These are phyloP conservation scores for Nitzschia inconspicua DNA, from an alignment of 108 stramenopile genomes.

Conservation along the genomic window DNA sequence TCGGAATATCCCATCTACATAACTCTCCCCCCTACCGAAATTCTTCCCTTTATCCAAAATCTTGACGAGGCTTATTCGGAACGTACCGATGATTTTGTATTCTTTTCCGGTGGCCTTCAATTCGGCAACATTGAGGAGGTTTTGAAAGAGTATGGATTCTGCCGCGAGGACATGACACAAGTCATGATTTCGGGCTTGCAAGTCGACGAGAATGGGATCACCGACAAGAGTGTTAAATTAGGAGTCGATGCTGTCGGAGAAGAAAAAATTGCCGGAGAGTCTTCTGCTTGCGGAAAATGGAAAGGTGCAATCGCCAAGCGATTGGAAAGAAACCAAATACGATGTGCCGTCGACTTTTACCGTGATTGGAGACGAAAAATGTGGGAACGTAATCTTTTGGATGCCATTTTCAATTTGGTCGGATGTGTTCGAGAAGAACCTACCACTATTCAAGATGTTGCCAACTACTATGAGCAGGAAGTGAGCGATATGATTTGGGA, in stretches of 20 bases:
- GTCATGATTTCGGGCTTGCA: constrained; percentile 59
- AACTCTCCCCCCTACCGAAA: constrained; percentile 57
- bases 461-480: constrained; percentile 73
- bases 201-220: constrained; percentile 30
- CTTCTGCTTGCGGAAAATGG: constrained; percentile 81
- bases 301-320: constrained; percentile 65
- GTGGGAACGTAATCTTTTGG: constrained; percentile 73
- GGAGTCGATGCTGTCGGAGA: constrained; percentile 64
- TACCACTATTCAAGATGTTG: constrained; percentile 71
- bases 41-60: constrained; percentile 56
- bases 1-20: constrained; percentile 77
- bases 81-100: constrained; percentile 64
- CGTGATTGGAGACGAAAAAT: constrained; percentile 80
- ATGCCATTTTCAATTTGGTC: constrained; percentile 68
- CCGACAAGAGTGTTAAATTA: constrained; percentile 51
- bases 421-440: constrained; percentile 65
- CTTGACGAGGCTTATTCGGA: constrained; percentile 49
- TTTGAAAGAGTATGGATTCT: constrained; percentile 67
- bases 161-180: constrained; percentile 79
- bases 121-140: constrained; percentile 75
- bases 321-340: constrained; percentile 50
- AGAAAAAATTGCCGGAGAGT: constrained; percentile 75
- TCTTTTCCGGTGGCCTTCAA: constrained; percentile 69
- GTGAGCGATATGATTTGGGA: constrained; percentile 83
- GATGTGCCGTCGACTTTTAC: constrained; percentile 71